phyloP scores from a whole-genome alignment of 2,329 filamentous ascomycete species.

The Neopestalotiopsis sp. region DNA sequence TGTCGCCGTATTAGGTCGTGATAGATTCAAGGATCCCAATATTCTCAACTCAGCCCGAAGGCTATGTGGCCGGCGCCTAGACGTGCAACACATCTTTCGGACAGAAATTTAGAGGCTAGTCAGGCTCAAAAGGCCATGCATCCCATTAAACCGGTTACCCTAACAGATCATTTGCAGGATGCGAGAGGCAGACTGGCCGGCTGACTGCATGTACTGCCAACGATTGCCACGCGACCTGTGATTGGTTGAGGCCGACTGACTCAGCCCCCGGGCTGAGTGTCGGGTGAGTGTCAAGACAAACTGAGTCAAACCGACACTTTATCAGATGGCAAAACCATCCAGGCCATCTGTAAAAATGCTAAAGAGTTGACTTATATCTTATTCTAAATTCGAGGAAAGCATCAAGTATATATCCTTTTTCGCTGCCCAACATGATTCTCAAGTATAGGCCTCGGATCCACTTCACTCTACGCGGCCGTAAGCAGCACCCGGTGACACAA shows the following conservation, averaged over 20 bases:
- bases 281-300: neutral
- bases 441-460: neutral
- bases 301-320: too few relatives aligned
- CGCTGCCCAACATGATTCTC: neutral
- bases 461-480: neutral
- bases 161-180: neutral
- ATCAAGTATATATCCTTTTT: neutral
- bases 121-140: neutral
- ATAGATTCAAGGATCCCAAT: too few relatives aligned
- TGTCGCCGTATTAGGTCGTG: too few relatives aligned
- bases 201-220: too few relatives aligned
- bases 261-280: neutral
- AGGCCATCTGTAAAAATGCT: neutral
- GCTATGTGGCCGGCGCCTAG: too few relatives aligned
- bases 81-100: too few relatives aligned
- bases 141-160: neutral
- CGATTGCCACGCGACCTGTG: too few relatives aligned
- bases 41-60: too few relatives aligned
- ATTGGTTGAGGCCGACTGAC: neutral
- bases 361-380: neutral
- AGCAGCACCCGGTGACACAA: neutral
- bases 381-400: neutral
- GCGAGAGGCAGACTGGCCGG: too few relatives aligned
- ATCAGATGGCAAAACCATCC: neutral
- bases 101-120: too few relatives aligned